Conservation (phyloP, 2,329 filamentous ascomycete genomes). For the Aspergillus aculeatinus region DNA sequence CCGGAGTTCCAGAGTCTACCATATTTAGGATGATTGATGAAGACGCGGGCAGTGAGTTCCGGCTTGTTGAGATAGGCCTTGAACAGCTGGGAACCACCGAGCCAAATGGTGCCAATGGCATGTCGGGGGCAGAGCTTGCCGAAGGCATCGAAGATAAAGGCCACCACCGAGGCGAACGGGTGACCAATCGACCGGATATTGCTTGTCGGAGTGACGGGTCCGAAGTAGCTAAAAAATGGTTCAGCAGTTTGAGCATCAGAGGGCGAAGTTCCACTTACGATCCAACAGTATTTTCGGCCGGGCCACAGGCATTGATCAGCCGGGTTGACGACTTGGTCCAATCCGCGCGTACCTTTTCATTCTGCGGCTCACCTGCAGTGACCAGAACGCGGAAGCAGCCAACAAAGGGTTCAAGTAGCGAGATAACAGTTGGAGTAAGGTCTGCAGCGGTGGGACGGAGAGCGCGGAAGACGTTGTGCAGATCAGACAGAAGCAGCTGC, state of each 20-base stretch:
- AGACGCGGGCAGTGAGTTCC: background rate
- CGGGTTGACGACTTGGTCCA: background rate
- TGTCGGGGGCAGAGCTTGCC: background rate
- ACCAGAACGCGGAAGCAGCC: background rate
- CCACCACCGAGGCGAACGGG: background rate
- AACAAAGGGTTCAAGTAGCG: background rate
- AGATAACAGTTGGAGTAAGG: background rate
- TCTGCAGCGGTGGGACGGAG: background rate
- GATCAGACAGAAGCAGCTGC: background rate
- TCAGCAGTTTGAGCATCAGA: background rate
- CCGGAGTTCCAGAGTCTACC: background rate
- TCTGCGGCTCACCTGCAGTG: background rate
- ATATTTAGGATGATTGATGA: background rate
- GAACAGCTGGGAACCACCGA: background rate
- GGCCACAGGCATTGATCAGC: background rate
- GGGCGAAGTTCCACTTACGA: background rate
- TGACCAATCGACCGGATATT: background rate
- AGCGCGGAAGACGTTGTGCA: background rate
- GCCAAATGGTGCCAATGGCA: background rate
- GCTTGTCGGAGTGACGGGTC: background rate
- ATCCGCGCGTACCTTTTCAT: background rate
- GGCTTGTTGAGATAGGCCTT: background rate
- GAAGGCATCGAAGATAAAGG: background rate
- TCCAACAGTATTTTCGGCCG: background rate
- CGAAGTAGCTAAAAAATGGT: background rate